These are phyloP conservation scores for Benincasa hispida DNA, from an alignment of 306 rosid genomes.

Conservation along the genomic window DNA sequence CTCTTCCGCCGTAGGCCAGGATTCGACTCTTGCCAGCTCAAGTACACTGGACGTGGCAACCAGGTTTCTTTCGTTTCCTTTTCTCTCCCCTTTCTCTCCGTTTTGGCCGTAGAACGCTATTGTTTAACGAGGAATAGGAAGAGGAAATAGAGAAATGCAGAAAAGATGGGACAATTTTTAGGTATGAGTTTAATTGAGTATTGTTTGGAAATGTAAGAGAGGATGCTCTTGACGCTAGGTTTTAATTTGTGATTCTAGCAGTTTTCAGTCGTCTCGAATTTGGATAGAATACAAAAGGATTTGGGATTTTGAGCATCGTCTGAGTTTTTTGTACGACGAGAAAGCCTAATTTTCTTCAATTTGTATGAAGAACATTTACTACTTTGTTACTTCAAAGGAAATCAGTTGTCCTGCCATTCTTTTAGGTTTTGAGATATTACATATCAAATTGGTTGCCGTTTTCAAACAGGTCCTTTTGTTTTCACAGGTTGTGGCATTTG, in stretches of 20 bases:
- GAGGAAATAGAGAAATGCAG: not conserved
- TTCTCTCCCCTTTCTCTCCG: not conserved
- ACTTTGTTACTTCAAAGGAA: not conserved
- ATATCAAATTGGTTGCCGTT: not conserved
- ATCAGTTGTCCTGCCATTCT: not conserved
- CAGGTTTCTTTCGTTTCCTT: conserved; percentile 30
- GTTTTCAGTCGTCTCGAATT: not conserved
- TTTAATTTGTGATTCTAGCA: not conserved
- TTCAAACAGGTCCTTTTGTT: not conserved
- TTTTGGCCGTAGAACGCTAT: not conserved
- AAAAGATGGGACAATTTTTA: not conserved
- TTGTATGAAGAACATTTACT: not conserved
- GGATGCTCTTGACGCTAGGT: not conserved
- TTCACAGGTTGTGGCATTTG: conserved; percentile 86
- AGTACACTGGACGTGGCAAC: conserved; percentile 93
- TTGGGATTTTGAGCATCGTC: not conserved
- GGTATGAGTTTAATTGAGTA: not conserved
- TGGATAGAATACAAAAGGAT: not conserved
- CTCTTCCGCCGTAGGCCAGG: conserved; percentile 95
- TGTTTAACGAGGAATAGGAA: not conserved
- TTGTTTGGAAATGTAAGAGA: not conserved
- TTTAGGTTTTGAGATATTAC: not conserved
- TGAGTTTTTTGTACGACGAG: not conserved
- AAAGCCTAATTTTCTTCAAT: not conserved
- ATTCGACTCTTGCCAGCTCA: conserved; percentile 90